These are phyloP conservation scores for Colletotrichum sublineola DNA, from an alignment of 2,329 filamentous ascomycete genomes.

Conservation along the genomic window DNA sequence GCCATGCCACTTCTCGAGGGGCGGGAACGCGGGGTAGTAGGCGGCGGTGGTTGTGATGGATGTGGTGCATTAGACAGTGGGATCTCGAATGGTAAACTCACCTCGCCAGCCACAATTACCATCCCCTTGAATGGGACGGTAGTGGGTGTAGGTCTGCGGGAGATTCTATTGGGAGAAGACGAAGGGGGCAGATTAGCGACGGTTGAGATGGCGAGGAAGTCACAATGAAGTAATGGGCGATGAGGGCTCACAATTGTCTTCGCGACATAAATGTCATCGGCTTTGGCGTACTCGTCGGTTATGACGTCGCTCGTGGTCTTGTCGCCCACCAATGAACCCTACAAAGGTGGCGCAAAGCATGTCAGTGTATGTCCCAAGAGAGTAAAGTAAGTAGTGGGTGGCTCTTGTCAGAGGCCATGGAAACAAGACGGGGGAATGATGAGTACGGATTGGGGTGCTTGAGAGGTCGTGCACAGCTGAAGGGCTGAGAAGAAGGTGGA, in stretches of 20 bases:
- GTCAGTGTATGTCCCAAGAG: not conserved
- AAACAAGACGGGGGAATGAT: not conserved
- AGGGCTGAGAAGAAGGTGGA: slow-evolving; percentile 39
- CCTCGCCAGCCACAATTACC: slow-evolving; percentile 99
- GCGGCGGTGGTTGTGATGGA: not conserved
- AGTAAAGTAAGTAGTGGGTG: too few species aligned
- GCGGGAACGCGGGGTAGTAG: slow-evolving; percentile 42
- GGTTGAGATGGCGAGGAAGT: slow-evolving; percentile 26
- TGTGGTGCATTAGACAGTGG: slow-evolving; percentile 4
- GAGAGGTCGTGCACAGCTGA: not conserved
- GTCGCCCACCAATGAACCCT: slow-evolving; percentile 88
- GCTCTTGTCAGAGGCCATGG: too few species aligned
- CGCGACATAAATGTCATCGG: slow-evolving; percentile 84
- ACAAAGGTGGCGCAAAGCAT: slow-evolving; percentile 47
- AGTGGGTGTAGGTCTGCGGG: slow-evolving; percentile 86
- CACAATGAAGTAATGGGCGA: not conserved
- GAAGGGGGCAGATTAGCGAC: slow-evolving; percentile 3
- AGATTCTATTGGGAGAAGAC: slow-evolving; percentile 70
- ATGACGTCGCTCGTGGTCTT: slow-evolving; percentile 83
- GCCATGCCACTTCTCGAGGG: not conserved
- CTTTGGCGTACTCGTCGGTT: slow-evolving; percentile 87
- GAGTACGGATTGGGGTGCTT: not conserved
- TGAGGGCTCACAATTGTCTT: slow-evolving; percentile 82
- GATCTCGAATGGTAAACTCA: slow-evolving; percentile 61
- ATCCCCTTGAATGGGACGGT: slow-evolving; percentile 89